phyloP scores from a whole-genome alignment of 805 yeast species.

The Metschnikowia peoriensis region DNA sequence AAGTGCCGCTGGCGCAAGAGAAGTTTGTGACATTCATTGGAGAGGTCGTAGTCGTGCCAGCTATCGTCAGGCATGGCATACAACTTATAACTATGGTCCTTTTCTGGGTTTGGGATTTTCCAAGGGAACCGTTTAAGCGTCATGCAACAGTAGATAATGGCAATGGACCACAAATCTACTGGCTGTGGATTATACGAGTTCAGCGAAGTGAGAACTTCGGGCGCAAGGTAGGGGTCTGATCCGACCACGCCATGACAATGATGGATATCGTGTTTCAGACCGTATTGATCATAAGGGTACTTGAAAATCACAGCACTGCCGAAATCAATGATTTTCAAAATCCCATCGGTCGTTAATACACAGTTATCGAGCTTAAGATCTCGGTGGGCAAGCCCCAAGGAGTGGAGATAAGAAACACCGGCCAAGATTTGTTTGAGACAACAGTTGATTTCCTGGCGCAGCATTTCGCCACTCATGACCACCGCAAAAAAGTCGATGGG shows the following conservation, averaged over 20 bases:
- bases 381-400: conserved; percentile 78
- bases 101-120: conserved; percentile 66
- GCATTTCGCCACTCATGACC: conserved; percentile 83
- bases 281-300: conserved; percentile 62
- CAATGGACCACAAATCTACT: conserved; percentile 83
- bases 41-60: conserved; percentile 70
- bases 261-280: conserved; percentile 42
- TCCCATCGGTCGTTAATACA: conserved; percentile 71
- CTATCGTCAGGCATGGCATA: conserved; percentile 67
- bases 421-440: conserved; percentile 71
- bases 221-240: conserved; percentile 83
- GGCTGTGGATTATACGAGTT: conserved; percentile 69
- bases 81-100: conserved; percentile 67
- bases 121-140: conserved; percentile 82
- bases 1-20: conserved; percentile 58
- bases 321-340: conserved; percentile 75
- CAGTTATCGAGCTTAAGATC: conserved; percentile 83
- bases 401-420: conserved; percentile 73
- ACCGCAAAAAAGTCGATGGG: conserved; percentile 83
- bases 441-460: conserved; percentile 78
- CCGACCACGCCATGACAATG: conserved; percentile 71
- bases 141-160: conserved; percentile 85
- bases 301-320: conserved; percentile 82
- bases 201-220: conserved; percentile 61
- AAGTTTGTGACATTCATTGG: conserved; percentile 70